Evolutionary conservation across 2,329 filamentous ascomycete species (phyloP).

Genomic region (Diaporthe citri): DNA sequence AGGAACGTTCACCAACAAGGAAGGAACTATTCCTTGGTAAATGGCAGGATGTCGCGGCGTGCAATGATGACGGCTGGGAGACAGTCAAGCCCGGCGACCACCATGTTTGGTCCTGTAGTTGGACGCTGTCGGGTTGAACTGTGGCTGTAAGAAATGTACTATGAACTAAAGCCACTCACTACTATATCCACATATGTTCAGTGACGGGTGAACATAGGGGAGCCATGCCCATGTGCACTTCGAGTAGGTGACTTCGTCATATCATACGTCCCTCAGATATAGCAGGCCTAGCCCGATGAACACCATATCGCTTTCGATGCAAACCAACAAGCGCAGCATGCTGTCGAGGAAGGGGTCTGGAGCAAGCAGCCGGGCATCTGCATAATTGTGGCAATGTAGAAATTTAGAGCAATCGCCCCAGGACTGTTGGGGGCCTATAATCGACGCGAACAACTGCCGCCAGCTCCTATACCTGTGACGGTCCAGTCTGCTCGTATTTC

Average conservation of each 20-base stretch:
- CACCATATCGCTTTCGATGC: not conserved
- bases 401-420: constrained; percentile 17
- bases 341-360: not conserved
- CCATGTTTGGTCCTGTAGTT: not conserved
- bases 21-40: constrained; percentile 43
- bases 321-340: not conserved
- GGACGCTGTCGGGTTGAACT: not conserved
- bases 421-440: not conserved
- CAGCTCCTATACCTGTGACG: constrained; percentile 15
- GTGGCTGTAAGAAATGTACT: not conserved
- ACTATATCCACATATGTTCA: not conserved
- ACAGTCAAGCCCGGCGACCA: not conserved
- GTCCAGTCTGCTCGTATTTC: constrained; percentile 30
- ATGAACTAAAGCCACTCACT: not conserved
- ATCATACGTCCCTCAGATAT: not conserved
- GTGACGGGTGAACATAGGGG: not conserved
- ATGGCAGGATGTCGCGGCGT: not conserved
- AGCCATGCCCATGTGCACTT: not conserved
- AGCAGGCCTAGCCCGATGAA: not conserved
- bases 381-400: constrained; percentile 14
- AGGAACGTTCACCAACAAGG: constrained; percentile 42
- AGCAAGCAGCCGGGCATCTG: constrained; percentile 10
- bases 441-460: constrained; percentile 17
- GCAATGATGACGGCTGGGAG: not conserved
- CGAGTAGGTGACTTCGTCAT: not conserved